phyloP scores from a whole-genome alignment of 2,329 filamentous ascomycete genomes.

The Dryadomyces quercus-mongolicae region DNA sequence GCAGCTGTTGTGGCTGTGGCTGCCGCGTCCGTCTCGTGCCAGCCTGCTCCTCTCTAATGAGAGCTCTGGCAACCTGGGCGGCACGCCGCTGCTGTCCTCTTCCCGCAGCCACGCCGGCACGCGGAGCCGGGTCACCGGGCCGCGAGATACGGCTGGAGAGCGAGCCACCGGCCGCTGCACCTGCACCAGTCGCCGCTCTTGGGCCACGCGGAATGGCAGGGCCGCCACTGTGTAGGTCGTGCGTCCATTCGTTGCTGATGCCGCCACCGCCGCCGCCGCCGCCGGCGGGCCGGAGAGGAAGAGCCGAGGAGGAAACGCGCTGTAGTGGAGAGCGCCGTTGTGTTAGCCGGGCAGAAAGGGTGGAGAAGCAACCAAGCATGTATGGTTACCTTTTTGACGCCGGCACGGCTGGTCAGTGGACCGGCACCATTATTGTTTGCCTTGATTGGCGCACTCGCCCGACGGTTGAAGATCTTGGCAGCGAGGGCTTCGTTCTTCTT shows the following conservation, averaged over 20 bases:
- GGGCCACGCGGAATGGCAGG: background rate
- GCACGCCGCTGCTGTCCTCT: conserved; percentile 20
- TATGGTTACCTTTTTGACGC: conserved; percentile 53
- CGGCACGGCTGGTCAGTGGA: conserved; percentile 59
- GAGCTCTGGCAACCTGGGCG: conserved; percentile 31
- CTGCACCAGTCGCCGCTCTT: conserved; percentile 11
- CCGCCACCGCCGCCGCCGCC: too few species aligned
- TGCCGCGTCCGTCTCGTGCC: conserved; percentile 15
- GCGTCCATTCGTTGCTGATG: conserved; percentile 58
- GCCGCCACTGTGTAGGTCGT: conserved; percentile 45
- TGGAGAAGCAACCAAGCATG: background rate
- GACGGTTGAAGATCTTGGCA: conserved; percentile 56
- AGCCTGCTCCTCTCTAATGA: conserved; percentile 25
- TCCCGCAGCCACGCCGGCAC: background rate
- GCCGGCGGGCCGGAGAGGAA: conserved; percentile 19
- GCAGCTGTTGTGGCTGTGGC: conserved; percentile 21
- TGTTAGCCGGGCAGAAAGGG: background rate
- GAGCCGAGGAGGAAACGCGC: conserved; percentile 18
- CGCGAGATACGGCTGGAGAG: conserved; percentile 34
- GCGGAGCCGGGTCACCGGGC: conserved; percentile 4
- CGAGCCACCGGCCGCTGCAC: conserved; percentile 16
- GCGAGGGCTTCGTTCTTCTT: conserved; percentile 63
- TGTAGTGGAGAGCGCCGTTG: too few species aligned
- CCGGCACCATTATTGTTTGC: conserved; percentile 24
- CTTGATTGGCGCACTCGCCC: conserved; percentile 35